Evolutionary conservation across 2,329 filamentous ascomycete species (phyloP).

Genomic region (Aschersonia sp.): DNA sequence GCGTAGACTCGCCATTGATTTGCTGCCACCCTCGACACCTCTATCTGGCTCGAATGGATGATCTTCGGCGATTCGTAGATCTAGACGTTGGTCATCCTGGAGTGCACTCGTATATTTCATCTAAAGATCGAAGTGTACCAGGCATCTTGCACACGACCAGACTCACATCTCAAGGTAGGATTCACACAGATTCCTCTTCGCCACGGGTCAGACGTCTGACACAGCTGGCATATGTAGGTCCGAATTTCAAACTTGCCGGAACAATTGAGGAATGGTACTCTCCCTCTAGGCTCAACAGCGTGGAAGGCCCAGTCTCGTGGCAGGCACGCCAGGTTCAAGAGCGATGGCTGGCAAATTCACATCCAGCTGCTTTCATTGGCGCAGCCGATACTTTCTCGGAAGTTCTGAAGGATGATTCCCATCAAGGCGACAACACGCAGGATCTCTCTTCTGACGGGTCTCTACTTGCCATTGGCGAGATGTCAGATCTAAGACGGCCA

Average conservation of each 20-base stretch:
- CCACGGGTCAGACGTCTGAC: neutral
- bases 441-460: constrained; percentile 9
- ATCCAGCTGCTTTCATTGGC: constrained; percentile 34
- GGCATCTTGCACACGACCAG: constrained; percentile 17
- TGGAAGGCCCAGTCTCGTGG: constrained; percentile 13
- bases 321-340: constrained; percentile 21
- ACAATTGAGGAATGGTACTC: constrained; percentile 19
- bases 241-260: constrained; percentile 17
- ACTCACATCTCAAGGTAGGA: constrained; percentile 13
- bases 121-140: constrained; percentile 8
- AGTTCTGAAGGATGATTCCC: constrained; percentile 21
- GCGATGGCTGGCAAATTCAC: constrained; percentile 34
- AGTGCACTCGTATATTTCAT: constrained; percentile 15
- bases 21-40: constrained; percentile 13
- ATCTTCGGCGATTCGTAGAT: constrained; percentile 15
- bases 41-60: constrained; percentile 22
- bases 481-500: constrained; percentile 24
- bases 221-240: constrained; percentile 9
- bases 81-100: constrained; percentile 19
- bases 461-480: constrained; percentile 42
- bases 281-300: constrained; percentile 13
- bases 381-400: constrained; percentile 14
- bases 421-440: constrained; percentile 14
- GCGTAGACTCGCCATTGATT: neutral
- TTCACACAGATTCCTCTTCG: neutral